phyloP scores from a whole-genome alignment of 2,329 filamentous ascomycete genomes.

The Coniochaeta pulveracea region DNA sequence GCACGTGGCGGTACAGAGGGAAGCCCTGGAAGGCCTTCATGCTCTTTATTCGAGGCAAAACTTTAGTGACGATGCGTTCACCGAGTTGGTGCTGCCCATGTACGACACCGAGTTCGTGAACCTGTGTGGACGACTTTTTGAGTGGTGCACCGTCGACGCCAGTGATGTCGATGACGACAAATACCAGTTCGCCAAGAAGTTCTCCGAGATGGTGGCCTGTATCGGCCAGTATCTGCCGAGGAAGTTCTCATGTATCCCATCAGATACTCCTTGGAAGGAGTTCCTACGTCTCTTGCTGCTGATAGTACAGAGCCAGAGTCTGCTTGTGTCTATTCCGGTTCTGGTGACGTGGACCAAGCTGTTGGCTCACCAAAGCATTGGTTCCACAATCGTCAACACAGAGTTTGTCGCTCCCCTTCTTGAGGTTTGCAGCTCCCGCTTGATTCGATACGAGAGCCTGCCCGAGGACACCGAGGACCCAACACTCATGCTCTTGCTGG shows the following conservation, averaged over 20 bases:
- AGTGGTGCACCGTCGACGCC: slow-evolving; percentile 69
- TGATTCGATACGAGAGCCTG: slow-evolving; percentile 80
- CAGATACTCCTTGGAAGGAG: slow-evolving; percentile 53
- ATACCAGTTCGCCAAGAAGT: slow-evolving; percentile 85
- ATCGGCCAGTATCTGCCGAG: slow-evolving; percentile 76
- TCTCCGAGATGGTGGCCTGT: slow-evolving; percentile 86
- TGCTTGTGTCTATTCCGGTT: slow-evolving; percentile 87
- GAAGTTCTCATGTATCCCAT: slow-evolving; percentile 55
- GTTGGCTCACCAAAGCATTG: slow-evolving; percentile 59
- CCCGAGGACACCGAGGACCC: slow-evolving; percentile 73
- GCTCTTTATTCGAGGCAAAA: slow-evolving; percentile 66
- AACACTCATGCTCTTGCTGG: slow-evolving; percentile 70
- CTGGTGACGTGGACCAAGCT: slow-evolving; percentile 84
- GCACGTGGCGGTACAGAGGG: slow-evolving; percentile 66
- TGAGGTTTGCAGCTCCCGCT: slow-evolving; percentile 69
- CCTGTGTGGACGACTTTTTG: slow-evolving; percentile 62
- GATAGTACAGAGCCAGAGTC: slow-evolving; percentile 73
- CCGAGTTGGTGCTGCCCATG: slow-evolving; percentile 67
- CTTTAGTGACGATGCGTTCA: slow-evolving; percentile 68
- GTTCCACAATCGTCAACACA: slow-evolving; percentile 48
- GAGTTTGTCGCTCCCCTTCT: slow-evolving; percentile 64
- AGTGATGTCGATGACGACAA: slow-evolving; percentile 83
- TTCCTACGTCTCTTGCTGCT: slow-evolving; percentile 72
- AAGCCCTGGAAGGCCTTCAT: slow-evolving; percentile 73
- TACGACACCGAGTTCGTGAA: slow-evolving; percentile 61